A percentile compares a stretch with the other conserved stretches of the same genome.
These are phyloP conservation scores for Magnaporthiopsis incrustans DNA, from an alignment of 2,329 filamentous ascomycete genomes.

Conservation along the genomic window DNA sequence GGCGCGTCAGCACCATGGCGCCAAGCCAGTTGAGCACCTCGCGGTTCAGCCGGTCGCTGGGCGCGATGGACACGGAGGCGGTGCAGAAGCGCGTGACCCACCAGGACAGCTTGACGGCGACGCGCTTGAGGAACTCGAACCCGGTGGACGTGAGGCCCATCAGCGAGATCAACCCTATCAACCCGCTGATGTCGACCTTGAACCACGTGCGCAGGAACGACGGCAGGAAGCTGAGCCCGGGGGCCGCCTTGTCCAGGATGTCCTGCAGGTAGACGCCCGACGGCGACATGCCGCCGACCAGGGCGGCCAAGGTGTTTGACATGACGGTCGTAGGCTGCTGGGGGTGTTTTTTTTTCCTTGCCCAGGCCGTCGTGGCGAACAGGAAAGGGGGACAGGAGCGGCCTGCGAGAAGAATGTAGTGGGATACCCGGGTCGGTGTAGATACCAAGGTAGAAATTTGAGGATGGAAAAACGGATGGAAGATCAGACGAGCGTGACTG, in stretches of 20 bases:
- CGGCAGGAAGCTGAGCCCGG: constrained; percentile 22
- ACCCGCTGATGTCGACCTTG: constrained; percentile 24
- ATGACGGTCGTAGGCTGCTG: not conserved
- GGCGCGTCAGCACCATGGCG: constrained; percentile 23
- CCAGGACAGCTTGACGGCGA: constrained; percentile 25
- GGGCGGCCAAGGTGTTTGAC: not conserved
- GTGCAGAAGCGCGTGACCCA: constrained; percentile 28
- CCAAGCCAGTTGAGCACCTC: constrained; percentile 31
- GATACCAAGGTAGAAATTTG: too few relatives aligned
- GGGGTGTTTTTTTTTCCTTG: not conserved
- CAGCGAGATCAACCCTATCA: constrained; percentile 25
- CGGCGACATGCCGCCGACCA: not conserved
- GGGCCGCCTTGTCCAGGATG: constrained; percentile 16
- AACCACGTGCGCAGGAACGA: constrained; percentile 26
- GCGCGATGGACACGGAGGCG: constrained; percentile 27
- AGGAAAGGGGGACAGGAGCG: not conserved
- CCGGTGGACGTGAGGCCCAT: constrained; percentile 25
- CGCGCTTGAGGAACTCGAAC: constrained; percentile 11
- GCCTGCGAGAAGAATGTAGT: not conserved
- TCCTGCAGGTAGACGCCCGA: constrained; percentile 11
- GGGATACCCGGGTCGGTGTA: not conserved
- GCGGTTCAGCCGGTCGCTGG: constrained; percentile 27
- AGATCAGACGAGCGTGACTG: not conserved
- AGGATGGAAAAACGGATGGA: too few relatives aligned
- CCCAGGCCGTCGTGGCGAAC: not conserved